Evolutionary conservation across 345 rosid species (phyloP), one percentile per base, ranked within the genome.

Genomic region (Turnera subulata): DNA sequence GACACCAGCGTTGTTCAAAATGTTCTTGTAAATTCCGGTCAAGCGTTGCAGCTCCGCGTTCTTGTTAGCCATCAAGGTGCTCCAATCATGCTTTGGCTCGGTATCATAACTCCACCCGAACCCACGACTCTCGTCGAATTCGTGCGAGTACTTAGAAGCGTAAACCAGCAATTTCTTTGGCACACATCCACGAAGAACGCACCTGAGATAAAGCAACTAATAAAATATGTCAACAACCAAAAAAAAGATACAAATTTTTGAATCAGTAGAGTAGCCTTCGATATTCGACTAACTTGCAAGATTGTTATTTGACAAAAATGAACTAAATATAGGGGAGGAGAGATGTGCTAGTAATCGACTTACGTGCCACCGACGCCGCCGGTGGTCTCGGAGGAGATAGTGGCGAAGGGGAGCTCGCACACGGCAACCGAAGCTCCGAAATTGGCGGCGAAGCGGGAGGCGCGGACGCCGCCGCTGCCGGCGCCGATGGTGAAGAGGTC

Each of bases 361-460:
- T 73, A 92, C 98, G 96, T 92, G 67, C 98, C 98, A 29, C 98
- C 98, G 29, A 88, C 87, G 67, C 98, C 96, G 23, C 98, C 98
- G 19, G 87, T 60, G 12, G 93, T 80, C 15, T 92, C 98, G 8
- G 98, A 92, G 51, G 98, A 89, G 47, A 92, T 79, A 51, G 95
- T 79, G 32, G 93, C 73, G 63, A 89, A 92, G 0, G 98, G 98
- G 5, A 92, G 98, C 75, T 92, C 98, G 53, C 98, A 92, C 39
- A 92, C 80, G 57, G 98, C 98, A 48, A 84, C 98, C 38, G 89
- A 70, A 24, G 95, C 95, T 15, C 96, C 98, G 50, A 78, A 83
- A 80, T 78, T 82, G 56, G 98, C 70, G 6, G 95, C 89, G 55
- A 89, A 89, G 38, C 96, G 96, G 37, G 96, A 86, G 40, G 95